Evolutionary conservation across 805 yeast genomes (phyloP), one percentile per base, ranked within the genome.

Genomic region (Saturnispora galanensis): DNA sequence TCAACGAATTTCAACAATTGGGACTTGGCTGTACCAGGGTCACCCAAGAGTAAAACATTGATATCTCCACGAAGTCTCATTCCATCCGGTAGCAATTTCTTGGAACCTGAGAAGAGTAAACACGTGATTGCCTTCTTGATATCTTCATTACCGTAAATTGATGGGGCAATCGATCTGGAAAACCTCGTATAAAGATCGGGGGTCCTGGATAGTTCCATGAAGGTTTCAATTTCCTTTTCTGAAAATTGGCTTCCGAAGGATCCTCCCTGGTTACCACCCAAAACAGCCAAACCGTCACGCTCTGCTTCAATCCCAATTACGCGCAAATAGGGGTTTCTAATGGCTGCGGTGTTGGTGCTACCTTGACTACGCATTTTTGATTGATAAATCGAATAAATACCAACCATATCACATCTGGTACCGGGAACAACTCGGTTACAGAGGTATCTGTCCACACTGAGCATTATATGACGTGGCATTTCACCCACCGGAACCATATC

Each of bases 401-500:
- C 99, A 37, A 87, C 78, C 36, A 90, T 74, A 8, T 95, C 87
- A 53, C 95, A 94, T 52, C 97, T 71, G 0, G 94, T 85, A 21
- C 99, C 99, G 0, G 99, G 99, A 35, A 90, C 84, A 29, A 93
- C 88, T 50, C 76, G 79, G 65, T 93, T 93, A 26, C 96, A 83
- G 59, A 93, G 68, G 55, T 84, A 85, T 49, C 98, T 74, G 62
- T 93, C 97, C 31, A 87, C 86, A 36, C 93, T 84, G 51, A 93
- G 70, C 47, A 86, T 59, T 35, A 93, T 81, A 57, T 93, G 95
- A 54, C 99, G 77, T 8, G 99, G 99, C 87, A 93, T 82, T 66
- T 93, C 99, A 53, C 99, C 98, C 28, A 93, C 95, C 1, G 98
- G 99, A 2, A 93, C 97, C 81, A 85, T 85, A 62, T 93, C 99